These are phyloP conservation scores for Sporisorium reilianum DNA, from an alignment of 1,284 basidiomycete genomes.

Conservation along the genomic window DNA sequence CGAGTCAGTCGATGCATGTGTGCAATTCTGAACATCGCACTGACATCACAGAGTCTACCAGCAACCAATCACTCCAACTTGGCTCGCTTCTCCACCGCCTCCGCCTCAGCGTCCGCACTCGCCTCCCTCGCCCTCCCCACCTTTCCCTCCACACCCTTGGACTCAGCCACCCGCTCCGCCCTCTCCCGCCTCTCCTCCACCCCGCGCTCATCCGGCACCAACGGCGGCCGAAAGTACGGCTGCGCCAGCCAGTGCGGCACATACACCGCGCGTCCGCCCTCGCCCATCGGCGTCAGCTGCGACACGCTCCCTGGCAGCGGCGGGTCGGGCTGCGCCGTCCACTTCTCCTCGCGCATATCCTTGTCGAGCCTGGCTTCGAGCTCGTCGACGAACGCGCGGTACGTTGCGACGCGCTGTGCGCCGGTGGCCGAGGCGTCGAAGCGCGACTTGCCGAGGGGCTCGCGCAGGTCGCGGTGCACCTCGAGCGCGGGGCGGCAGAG, in stretches of 20 bases:
- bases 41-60: not conserved
- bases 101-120: constrained; percentile 16
- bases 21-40: no score
- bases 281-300: constrained; percentile 57
- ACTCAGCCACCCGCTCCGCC: constrained; percentile 16
- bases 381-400: constrained; percentile 76
- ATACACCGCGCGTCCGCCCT: constrained; percentile 71
- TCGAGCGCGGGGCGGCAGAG: constrained; percentile 83
- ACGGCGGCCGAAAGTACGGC: constrained; percentile 79
- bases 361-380: constrained; percentile 79
- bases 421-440: constrained; percentile 64
- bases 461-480: constrained; percentile 79
- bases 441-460: constrained; percentile 74
- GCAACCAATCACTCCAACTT: constrained; percentile 11
- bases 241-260: constrained; percentile 88
- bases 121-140: constrained; percentile 12
- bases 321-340: constrained; percentile 19
- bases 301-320: constrained; percentile 30
- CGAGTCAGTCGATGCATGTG: no score
- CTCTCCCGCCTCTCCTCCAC: constrained; percentile 4
- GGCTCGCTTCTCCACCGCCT: constrained; percentile 11
- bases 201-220: constrained; percentile 16
- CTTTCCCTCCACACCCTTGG: constrained; percentile 1
- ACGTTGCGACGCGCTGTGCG: constrained; percentile 73
- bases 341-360: constrained; percentile 60